These are phyloP conservation scores for Pseudophaeomoniella oleicola DNA, from an alignment of 2,329 filamentous ascomycete genomes.

Conservation along the genomic window DNA sequence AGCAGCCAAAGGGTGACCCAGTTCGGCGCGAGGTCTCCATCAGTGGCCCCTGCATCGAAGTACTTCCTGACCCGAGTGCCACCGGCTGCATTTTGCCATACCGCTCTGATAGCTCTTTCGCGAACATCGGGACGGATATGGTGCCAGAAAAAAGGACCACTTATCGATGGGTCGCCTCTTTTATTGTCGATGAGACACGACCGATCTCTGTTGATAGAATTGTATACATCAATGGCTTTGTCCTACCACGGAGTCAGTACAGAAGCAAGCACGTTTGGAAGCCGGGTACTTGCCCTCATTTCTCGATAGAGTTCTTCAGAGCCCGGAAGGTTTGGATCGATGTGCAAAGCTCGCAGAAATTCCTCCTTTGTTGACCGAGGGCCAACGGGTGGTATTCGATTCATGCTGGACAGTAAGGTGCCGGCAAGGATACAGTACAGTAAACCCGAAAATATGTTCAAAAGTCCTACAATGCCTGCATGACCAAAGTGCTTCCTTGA, in stretches of 20 bases:
- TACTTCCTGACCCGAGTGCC: slow-evolving; percentile 20
- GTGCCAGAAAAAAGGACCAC: slow-evolving; percentile 31
- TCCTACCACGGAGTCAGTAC: slow-evolving; percentile 17
- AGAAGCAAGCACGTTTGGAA: not conserved
- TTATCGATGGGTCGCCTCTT: slow-evolving; percentile 19
- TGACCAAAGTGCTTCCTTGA: not conserved
- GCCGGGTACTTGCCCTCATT: slow-evolving; percentile 23
- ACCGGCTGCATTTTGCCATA: slow-evolving; percentile 23
- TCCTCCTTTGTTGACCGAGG: slow-evolving; percentile 30
- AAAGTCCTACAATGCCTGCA: not conserved
- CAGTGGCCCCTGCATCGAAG: slow-evolving; percentile 25
- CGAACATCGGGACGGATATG: slow-evolving; percentile 28
- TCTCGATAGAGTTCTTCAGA: slow-evolving; percentile 26
- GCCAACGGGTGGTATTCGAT: slow-evolving; percentile 16
- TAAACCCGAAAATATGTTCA: too few species aligned
- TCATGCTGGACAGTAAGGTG: not conserved
- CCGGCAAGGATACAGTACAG: not conserved
- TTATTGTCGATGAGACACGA: slow-evolving; percentile 25
- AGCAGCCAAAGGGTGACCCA: slow-evolving; percentile 32
- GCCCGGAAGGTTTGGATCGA: slow-evolving; percentile 25
- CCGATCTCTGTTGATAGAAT: slow-evolving; percentile 24
- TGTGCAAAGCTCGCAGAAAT: slow-evolving; percentile 28
- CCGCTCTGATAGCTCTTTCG: slow-evolving; percentile 25
- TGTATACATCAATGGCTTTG: slow-evolving; percentile 29
- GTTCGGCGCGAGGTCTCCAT: slow-evolving; percentile 29